Conservation (phyloP, 2,329 filamentous ascomycete genomes). For the Massarina eburnea region DNA sequence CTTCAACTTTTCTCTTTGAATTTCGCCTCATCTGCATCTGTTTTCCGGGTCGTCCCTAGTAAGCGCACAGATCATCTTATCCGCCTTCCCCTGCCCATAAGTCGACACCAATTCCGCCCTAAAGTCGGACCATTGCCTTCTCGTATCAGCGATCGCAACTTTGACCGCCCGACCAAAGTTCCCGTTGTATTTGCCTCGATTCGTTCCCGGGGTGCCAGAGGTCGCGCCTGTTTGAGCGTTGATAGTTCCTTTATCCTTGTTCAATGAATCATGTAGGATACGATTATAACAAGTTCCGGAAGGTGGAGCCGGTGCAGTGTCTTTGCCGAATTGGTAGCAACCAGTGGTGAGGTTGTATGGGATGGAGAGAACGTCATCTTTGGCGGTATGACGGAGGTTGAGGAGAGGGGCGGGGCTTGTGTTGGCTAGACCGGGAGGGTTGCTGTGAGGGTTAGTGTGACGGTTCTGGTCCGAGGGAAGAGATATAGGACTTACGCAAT, state of each 20-base stretch:
- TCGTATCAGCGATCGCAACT: constrained; percentile 1
- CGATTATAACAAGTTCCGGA: constrained; percentile 1
- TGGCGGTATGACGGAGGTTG: constrained; percentile 21
- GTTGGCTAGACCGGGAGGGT: constrained; percentile 22
- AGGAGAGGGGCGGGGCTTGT: constrained; percentile 18
- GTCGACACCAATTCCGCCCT: background rate
- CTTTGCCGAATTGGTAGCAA: constrained; percentile 19
- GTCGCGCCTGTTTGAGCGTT: background rate
- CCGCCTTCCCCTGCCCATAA: constrained; percentile 1
- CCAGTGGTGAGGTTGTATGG: constrained; percentile 24
- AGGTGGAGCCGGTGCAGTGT: constrained; percentile 9
- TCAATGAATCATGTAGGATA: constrained; percentile 1
- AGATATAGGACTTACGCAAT: background rate
- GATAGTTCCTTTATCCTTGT: constrained; percentile 5
- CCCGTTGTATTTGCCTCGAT: background rate
- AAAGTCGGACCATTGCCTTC: constrained; percentile 2
- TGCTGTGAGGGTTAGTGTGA: constrained; percentile 4
- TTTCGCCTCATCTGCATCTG: too few species aligned
- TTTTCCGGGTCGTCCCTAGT: background rate
- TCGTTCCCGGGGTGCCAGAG: background rate
- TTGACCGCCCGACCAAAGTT: constrained; percentile 3
- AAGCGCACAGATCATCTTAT: constrained; percentile 3
- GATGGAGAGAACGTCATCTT: constrained; percentile 21
- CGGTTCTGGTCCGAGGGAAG: background rate
- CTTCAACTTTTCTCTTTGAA: too few species aligned